Percentiles rank a stretch among this genome's conserved stretches.
Evolutionary conservation across 192 early-diverging fungal genomes (phyloP).

Genomic region (Jimgerdemannia lactiflua): DNA sequence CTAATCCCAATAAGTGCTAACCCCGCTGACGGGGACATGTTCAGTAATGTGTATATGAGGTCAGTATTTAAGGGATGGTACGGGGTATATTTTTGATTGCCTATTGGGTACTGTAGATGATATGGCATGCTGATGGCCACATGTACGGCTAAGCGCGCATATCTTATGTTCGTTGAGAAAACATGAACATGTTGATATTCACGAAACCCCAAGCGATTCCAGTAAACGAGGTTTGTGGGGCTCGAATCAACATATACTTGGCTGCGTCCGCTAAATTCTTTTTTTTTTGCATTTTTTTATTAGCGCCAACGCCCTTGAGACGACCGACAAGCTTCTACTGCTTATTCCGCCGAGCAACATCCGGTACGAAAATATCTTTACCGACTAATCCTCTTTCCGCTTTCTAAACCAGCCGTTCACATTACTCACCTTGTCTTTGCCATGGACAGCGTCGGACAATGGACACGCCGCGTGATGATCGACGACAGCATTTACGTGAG

Average conservation of each 20-base stretch:
- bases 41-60: not conserved
- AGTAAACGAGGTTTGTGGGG: too few species aligned
- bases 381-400: not conserved
- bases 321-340: slow-evolving; percentile 24
- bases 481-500: slow-evolving; percentile 29
- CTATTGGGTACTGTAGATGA: too few species aligned
- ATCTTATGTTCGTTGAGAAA: not conserved
- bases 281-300: not conserved
- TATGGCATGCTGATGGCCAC: too few species aligned
- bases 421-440: not conserved
- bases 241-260: too few species aligned
- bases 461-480: slow-evolving; percentile 30
- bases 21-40: not conserved
- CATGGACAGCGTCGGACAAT: slow-evolving; percentile 22
- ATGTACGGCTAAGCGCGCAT: not conserved
- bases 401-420: not conserved
- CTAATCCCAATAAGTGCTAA: not conserved
- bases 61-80: not conserved
- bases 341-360: slow-evolving; percentile 26
- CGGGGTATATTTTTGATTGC: not conserved
- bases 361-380: slow-evolving; percentile 9
- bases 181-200: too few species aligned
- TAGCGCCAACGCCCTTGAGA: slow-evolving; percentile 29
- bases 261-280: too few species aligned
- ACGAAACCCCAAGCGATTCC: too few species aligned